A percentile compares a stretch with the other conserved stretches of the same genome.
These are phyloP conservation scores for Megacollybia platyphylla DNA, from an alignment of 1,284 basidiomycete species.

Conservation along the genomic window DNA sequence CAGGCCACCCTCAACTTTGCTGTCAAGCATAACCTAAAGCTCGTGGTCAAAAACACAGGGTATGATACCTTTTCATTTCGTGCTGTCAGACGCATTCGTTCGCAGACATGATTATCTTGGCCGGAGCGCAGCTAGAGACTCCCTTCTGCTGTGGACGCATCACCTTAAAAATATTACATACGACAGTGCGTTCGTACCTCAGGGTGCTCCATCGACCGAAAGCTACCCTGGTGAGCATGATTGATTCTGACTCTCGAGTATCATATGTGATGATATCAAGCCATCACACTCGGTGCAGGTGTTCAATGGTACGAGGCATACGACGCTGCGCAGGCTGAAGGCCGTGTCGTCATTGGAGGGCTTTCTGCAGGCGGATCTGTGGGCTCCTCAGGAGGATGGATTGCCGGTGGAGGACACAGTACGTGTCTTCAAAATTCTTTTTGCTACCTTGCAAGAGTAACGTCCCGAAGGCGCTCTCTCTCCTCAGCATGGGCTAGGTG, in stretches of 20 bases:
- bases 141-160: slow-evolving; percentile 24
- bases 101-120: slow-evolving; percentile 19
- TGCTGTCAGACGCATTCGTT: background rate
- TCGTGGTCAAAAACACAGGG: slow-evolving; percentile 31
- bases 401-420: slow-evolving; percentile 6
- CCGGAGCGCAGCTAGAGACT: slow-evolving; percentile 17
- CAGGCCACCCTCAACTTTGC: slow-evolving; percentile 20
- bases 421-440: too few species aligned
- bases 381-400: slow-evolving; percentile 6
- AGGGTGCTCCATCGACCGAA: slow-evolving; percentile 11
- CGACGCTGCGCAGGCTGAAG: slow-evolving; percentile 17
- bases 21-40: slow-evolving; percentile 17
- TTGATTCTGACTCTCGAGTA: background rate
- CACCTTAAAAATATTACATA: slow-evolving; percentile 21
- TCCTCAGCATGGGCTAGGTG: slow-evolving; percentile 29
- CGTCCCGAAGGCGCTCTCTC: slow-evolving; percentile 8
- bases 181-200: slow-evolving; percentile 16
- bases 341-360: slow-evolving; percentile 24
- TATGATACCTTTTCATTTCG: slow-evolving; percentile 7
- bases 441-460: too few species aligned
- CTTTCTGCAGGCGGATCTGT: slow-evolving; percentile 19
- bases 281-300: slow-evolving; percentile 27
- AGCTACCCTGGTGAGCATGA: slow-evolving; percentile 10
- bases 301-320: slow-evolving; percentile 32
- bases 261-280: slow-evolving; percentile 8